Percentiles rank a stretch among this genome's conserved stretches.
Conservation (phyloP, 1,139 yeast species). For the Pichia kudriavzevii region DNA sequence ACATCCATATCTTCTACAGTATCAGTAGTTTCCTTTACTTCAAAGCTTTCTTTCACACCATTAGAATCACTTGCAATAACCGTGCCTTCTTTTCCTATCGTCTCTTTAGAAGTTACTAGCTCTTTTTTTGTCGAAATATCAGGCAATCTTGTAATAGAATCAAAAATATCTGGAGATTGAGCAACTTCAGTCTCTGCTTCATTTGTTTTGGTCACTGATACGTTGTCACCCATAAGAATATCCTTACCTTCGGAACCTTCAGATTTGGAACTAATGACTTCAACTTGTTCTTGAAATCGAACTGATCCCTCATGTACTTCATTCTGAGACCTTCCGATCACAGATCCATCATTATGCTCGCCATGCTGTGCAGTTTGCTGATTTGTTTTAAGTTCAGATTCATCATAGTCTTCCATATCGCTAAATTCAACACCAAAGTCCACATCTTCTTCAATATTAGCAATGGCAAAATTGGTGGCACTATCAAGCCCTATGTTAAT, state of each 20-base stretch:
- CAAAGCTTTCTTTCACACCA: conserved; percentile 4
- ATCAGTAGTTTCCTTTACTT: too few species aligned
- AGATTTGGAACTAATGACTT: too few species aligned
- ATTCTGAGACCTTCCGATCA: too few species aligned
- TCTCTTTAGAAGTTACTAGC: background rate
- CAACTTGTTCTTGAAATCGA: background rate
- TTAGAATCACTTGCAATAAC: background rate
- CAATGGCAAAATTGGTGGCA: conserved; percentile 10
- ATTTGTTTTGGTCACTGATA: too few species aligned
- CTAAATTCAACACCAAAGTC: conserved; percentile 20
- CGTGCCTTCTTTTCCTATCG: background rate
- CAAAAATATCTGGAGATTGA: too few species aligned
- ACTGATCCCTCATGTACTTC: background rate
- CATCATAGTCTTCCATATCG: conserved; percentile 16
- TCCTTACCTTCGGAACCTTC: too few species aligned
- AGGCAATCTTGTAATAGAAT: too few species aligned
- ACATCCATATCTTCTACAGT: conserved; percentile 2
- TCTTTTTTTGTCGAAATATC: too few species aligned
- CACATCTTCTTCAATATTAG: conserved; percentile 14
- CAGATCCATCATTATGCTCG: background rate
- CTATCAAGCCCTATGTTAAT: conserved; percentile 18
- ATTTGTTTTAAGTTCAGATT: background rate
- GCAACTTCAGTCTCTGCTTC: too few species aligned
- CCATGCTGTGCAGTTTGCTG: background rate
- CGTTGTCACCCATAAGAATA: too few species aligned